Evolutionary conservation across 352 stramenopile species (phyloP), one percentile per base, ranked within the genome.

Genomic region (Pythium utonaiense): DNA sequence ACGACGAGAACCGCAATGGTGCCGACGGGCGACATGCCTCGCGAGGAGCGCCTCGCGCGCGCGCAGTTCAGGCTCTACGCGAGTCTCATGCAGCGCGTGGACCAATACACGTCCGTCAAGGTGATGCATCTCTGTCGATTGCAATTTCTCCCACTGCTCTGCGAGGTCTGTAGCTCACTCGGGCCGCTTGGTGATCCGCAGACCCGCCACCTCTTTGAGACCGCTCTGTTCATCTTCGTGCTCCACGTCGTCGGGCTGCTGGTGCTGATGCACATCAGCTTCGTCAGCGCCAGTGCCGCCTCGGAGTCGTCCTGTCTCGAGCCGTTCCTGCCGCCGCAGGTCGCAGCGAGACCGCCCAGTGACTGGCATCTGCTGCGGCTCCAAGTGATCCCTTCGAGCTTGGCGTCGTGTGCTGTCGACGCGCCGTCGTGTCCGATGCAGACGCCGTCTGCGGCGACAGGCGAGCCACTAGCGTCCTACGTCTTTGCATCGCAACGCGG

Each of bases 11-110:
- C 40, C 24, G 27, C 5, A 47, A 47, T 47, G 40, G 7, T 17
- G 40, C 40, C 40, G 1, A 14, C 6, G 5, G 40, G n/a, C n/a
- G 40, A 47, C 2, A 47, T 47, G 40, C 40, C 8, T 5, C 28
- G 14, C 3, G 60, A 67, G 10, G 53, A 67, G 10, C 57, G 57
- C 49, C 17, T 67, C 24, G 60, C 42, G 52, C 53, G 44, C 61
- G 69, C 90, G 19, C 91, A 91, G 66, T 92, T 92, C 64, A 67
- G 73, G 34, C 66, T 96, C 52, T 82, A 96, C 60, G 68, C 79
- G 53, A 69, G 81, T 47, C 28, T 62, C 22, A 45, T 62, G 47
- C 36, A 69, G 24, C 86, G 73, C 56, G 56, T 73, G 25, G 68
- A 79, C 64, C 58, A 57, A 13, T 53, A 76, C 22, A 64, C 81